phyloP scores from a whole-genome alignment of 768 basidiomycete species.

The Podaxis mareebaensis region DNA sequence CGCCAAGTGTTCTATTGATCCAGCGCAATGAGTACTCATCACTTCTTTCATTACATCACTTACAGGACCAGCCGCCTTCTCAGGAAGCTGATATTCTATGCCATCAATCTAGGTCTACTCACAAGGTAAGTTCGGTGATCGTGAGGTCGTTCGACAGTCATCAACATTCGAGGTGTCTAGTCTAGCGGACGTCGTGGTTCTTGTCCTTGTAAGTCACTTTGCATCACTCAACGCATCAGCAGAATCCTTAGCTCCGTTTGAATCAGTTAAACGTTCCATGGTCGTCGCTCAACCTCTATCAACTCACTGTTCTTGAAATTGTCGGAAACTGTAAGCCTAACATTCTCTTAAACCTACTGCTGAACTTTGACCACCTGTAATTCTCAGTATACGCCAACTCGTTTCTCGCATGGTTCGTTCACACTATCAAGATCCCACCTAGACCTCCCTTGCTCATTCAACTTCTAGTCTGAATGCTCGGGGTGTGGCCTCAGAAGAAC shows the following conservation, averaged over 20 bases:
- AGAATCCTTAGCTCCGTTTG: not conserved
- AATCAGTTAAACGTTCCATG: slow-evolving; percentile 2
- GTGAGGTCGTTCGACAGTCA: no score
- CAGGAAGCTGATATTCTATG: slow-evolving; percentile 12
- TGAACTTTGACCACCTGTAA: not conserved
- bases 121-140: not conserved
- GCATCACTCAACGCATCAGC: not conserved
- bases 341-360: not conserved
- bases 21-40: not conserved
- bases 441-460: not conserved
- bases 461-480: slow-evolving; percentile 8
- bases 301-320: slow-evolving; percentile 6
- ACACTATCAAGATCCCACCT: not conserved
- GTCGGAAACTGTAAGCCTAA: slow-evolving; percentile 6
- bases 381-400: slow-evolving; percentile 10
- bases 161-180: not conserved
- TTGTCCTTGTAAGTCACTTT: slow-evolving; percentile 1
- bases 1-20: no score
- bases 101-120: slow-evolving; percentile 9
- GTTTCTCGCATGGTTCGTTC: slow-evolving; percentile 6
- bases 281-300: slow-evolving; percentile 10
- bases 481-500: slow-evolving; percentile 10
- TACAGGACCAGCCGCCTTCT: slow-evolving; percentile 7
- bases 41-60: not conserved
- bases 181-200: slow-evolving; percentile 10